Base-by-base conservation (phyloP, 2,329 filamentous ascomycete genomes). In the Penicillium hesseltinei region DNA sequence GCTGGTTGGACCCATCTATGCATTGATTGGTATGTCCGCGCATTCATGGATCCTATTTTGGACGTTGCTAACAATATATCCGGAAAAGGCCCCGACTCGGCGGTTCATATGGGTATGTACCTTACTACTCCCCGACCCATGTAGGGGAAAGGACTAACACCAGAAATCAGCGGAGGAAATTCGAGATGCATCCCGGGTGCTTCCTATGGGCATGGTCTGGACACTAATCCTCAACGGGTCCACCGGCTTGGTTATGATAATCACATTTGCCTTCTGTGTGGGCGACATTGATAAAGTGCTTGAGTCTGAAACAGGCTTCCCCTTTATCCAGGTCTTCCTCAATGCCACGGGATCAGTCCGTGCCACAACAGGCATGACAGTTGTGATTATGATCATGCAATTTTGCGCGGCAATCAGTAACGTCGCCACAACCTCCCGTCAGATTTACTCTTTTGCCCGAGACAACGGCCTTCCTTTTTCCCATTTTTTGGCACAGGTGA, bases 341-440 rank as follows among this genome's bases (percentile, higher is more conserved):
- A 46, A 46, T 11, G 27, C 43, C 11, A 46, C 43, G 2, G 43
- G 27, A 21, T 46, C 43, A 21, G 43, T 46, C n/a, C 9, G 43
- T 13, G 43, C 43, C 6, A 31, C 43, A 4, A 46, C 43, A 17
- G 43, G 43, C 3, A 46, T 46, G 43, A 46, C 43, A 21, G 43
- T 46, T 5, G n/a, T 46, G 11, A 46, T 46, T 2, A 46, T 46
- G 43, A 33, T 33, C 43, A 46, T 46, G 43, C 43, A 46, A 33
- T 33, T 46, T 10, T 46, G 43, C n/a, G 43, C 43, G 11, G 43
- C 43, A 33, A 46, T 46, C 27, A 46, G 43, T 6, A 46, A 46
- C 8, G 27, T 31, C 58, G 65, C 55, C 64, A 59, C 43, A 21
- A 46, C 43, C 43, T 46, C 43, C 7, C 43, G 43, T 15, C 43